Base-by-base conservation (phyloP, 305 asterid genomes). In the Plantago lanceolata region DNA sequence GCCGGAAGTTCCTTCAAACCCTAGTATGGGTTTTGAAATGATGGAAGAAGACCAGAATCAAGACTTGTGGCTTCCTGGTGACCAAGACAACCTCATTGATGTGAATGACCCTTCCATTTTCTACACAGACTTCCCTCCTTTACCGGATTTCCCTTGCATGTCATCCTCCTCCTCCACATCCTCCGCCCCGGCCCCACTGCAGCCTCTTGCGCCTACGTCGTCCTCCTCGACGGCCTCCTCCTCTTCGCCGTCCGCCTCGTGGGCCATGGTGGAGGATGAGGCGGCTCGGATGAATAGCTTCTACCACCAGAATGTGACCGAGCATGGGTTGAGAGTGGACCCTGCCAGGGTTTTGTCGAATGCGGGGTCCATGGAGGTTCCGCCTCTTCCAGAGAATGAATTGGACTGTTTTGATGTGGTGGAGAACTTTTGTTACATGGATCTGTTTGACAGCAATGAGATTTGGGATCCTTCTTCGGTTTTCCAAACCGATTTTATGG, bases 91-190 rank as follows among this genome's bases (percentile, higher is more conserved):
- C 63, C 75, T 76, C 8, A 75, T 79, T 16, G 83, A 77, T 68
- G 71, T 74, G 51, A 74, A 72, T 43, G 81, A 75, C 11, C 66
- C 85, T 64, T 77, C 85, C 40, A 73, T 85, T 49, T 80, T 82
- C 69, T 81, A 71, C 76, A 53, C 51, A 15, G 94, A 84, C 21
- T 88, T 89, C 20, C 87, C 93, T 2, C 78, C 85, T 0, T 67
- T 91, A 5, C 96, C 94, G 8, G 96, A 86, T 33, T 91, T 88
- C 48, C 89, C 92, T 57, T 90, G 96, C 97, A 90, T 87, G 96
- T 87, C 99, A 0, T 89, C 99, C 0, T 87, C 97, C 1, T 92
- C 98, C 0, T 89, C 96, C 0, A 81, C 93, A 3, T 89, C 95
- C 0, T 79, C 95, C 6, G 50, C 79, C 4, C 80, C 77, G 18